phyloP scores from a whole-genome alignment of 208 protist genomes.

The Leishmania arabica region DNA sequence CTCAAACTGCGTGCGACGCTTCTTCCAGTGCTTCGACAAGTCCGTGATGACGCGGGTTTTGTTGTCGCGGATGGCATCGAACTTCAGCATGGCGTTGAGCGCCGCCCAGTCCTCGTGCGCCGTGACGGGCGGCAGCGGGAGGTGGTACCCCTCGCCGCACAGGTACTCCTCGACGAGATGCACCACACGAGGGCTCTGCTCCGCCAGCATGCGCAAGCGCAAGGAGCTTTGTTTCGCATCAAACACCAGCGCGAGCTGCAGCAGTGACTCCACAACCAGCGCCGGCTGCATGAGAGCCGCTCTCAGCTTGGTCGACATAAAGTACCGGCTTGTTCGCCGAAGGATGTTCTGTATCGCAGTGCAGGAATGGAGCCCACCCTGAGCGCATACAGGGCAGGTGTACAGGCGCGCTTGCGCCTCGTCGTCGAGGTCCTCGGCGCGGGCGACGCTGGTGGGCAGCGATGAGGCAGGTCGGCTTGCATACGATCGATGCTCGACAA shows the following conservation, averaged over 20 bases:
- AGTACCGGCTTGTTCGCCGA: slow-evolving; percentile 29
- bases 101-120: slow-evolving; percentile 79
- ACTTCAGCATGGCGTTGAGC: slow-evolving; percentile 67
- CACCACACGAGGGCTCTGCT: slow-evolving; percentile 60
- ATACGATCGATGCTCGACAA: slow-evolving; percentile 32
- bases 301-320: slow-evolving; percentile 42
- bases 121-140: slow-evolving; percentile 69
- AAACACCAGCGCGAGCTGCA: slow-evolving; percentile 79
- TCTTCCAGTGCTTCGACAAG: slow-evolving; percentile 84
- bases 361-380: slow-evolving; percentile 48
- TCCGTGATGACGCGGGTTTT: slow-evolving; percentile 85
- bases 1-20: slow-evolving; percentile 81
- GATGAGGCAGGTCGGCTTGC: neutral
- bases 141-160: slow-evolving; percentile 84
- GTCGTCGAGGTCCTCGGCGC: neutral
- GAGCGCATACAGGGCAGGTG: slow-evolving; percentile 37
- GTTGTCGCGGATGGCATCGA: slow-evolving; percentile 88
- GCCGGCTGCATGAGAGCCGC: slow-evolving; percentile 65
- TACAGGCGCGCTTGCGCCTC: slow-evolving; percentile 22
- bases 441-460: no score
- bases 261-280: slow-evolving; percentile 64
- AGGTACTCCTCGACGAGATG: slow-evolving; percentile 67
- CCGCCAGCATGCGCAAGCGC: slow-evolving; percentile 72
- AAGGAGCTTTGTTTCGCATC: slow-evolving; percentile 81
- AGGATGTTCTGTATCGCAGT: slow-evolving; percentile 33